A percentile compares a stretch with the other conserved stretches of the same genome.
phyloP scores from a whole-genome alignment of 345 rosid species.

The Garcia nutans region DNA sequence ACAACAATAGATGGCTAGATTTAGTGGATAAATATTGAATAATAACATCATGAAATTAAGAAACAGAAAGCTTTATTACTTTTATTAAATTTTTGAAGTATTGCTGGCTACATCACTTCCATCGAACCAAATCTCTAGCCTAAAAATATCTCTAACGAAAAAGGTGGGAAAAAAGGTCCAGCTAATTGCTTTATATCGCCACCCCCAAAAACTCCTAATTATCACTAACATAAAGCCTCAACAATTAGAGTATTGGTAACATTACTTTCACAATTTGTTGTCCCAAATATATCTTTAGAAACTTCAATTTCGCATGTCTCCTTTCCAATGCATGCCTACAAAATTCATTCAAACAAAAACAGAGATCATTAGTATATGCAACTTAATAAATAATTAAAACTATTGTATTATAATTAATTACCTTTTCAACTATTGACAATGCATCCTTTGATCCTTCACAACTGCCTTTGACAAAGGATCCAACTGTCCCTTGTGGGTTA shows the following conservation, averaged over 20 bases:
- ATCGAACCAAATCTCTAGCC: no score
- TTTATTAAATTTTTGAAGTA: no score
- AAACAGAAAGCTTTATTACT: no score
- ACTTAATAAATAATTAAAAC: not conserved
- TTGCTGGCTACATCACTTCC: no score
- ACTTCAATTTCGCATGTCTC: conserved; percentile 4
- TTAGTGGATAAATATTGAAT: no score
- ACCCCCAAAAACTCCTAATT: no score
- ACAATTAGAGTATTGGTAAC: not conserved
- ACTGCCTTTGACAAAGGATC: not conserved
- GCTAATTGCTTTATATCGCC: no score
- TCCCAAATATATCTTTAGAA: conserved; percentile 5
- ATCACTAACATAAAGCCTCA: not conserved
- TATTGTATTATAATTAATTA: not conserved
- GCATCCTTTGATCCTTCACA: conserved; percentile 9
- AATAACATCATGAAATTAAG: no score
- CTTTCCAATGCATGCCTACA: conserved; percentile 20
- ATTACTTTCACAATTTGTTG: not conserved
- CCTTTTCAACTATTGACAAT: not conserved
- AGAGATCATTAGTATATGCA: no score
- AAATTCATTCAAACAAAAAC: not conserved
- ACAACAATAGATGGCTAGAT: no score
- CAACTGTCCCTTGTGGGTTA: conserved; percentile 8
- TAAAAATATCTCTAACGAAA: no score
- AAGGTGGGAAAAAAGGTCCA: no score